phyloP scores from a whole-genome alignment of 495 filamentous ascomycete genomes.

The Hypoxylon trugodes region DNA sequence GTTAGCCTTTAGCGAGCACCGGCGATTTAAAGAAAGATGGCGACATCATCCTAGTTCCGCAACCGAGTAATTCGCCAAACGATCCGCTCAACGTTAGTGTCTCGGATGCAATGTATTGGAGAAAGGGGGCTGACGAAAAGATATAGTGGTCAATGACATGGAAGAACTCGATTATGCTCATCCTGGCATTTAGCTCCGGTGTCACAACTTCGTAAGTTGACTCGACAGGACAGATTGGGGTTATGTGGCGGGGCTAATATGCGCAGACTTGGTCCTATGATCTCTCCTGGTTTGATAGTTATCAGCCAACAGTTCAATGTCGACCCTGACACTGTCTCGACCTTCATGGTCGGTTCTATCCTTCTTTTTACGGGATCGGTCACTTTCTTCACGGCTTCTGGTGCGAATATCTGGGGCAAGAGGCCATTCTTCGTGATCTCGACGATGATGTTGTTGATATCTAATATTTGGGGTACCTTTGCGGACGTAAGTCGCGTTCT shows the following conservation, averaged over 20 bases:
- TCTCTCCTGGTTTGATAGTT: conserved; percentile 38
- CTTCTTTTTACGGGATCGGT: conserved; percentile 44
- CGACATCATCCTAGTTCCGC: conserved; percentile 58
- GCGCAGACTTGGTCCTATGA: conserved; percentile 36
- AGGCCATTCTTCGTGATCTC: conserved; percentile 50
- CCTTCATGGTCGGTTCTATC: conserved; percentile 46
- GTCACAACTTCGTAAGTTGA: conserved; percentile 36
- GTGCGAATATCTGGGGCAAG: conserved; percentile 50
- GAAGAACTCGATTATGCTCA: conserved; percentile 39
- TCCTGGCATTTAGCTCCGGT: conserved; percentile 35
- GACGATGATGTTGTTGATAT: conserved; percentile 36
- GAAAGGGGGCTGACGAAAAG: not conserved
- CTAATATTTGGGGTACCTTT: conserved; percentile 47
- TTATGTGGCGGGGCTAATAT: conserved; percentile 1
- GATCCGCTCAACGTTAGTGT: conserved; percentile 56
- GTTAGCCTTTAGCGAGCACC: conserved; percentile 12
- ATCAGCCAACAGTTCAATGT: conserved; percentile 41
- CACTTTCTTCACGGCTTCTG: conserved; percentile 48
- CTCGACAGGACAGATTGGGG: not conserved
- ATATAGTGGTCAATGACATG: conserved; percentile 28
- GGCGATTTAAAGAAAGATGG: conserved; percentile 39
- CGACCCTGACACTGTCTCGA: conserved; percentile 41
- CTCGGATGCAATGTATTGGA: not conserved
- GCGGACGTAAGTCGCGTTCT: conserved; percentile 29
- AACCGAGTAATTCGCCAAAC: conserved; percentile 55